A percentile compares a stretch with the other conserved stretches of the same genome.
phyloP scores from a whole-genome alignment of 1,139 yeast genomes.

The Sugiyamaella japonica region DNA sequence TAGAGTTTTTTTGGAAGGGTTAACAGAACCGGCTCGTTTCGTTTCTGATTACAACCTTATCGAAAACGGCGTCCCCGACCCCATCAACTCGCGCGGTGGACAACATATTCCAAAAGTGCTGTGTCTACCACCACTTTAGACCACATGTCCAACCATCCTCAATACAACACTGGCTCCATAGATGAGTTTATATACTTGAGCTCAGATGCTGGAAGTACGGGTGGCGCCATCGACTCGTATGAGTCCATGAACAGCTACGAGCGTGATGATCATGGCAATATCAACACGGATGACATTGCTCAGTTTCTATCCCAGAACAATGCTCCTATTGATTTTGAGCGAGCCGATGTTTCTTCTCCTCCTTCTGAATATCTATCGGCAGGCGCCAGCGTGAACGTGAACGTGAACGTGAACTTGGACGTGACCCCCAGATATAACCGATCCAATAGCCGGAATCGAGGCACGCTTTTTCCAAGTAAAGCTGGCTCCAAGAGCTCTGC shows the following conservation, averaged over 20 bases:
- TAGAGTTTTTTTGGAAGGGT: no score
- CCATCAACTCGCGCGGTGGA: no score
- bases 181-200: conserved; percentile 5
- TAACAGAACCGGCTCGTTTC: no score
- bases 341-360: not conserved
- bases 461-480: conserved; percentile 1
- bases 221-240: not conserved
- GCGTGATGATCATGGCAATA: not conserved
- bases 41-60: no score
- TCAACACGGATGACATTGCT: not conserved
- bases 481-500: not conserved
- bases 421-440: not conserved
- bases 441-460: conserved; percentile 9
- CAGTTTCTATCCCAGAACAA: not conserved
- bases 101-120: no score
- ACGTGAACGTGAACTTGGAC: no score
- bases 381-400: no score
- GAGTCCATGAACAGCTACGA: not conserved
- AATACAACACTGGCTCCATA: not conserved
- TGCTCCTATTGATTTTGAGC: not conserved
- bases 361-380: no score
- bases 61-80: no score
- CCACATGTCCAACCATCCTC: not conserved
- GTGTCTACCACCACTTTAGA: not conserved
- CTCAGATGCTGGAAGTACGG: not conserved